These are phyloP conservation scores for Tylopilus felleus DNA, from an alignment of 768 basidiomycete species.

Conservation along the genomic window DNA sequence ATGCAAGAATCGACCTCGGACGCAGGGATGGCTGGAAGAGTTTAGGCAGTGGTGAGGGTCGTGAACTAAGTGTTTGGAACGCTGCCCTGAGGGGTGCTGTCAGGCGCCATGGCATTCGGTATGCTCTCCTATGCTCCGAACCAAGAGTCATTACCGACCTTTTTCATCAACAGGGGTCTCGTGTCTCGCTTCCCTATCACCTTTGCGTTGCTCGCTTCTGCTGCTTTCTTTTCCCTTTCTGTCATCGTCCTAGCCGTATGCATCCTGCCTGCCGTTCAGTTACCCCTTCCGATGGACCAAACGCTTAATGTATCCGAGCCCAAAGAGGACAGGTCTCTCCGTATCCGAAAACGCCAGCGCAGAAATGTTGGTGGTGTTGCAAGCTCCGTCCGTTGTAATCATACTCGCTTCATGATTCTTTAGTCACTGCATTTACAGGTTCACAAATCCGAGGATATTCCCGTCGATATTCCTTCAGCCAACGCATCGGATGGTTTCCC, in stretches of 20 bases:
- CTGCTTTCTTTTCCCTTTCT: slow-evolving; percentile 46
- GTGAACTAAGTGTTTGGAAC: slow-evolving; percentile 65
- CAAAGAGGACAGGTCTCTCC: slow-evolving; percentile 23
- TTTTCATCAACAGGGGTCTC: slow-evolving; percentile 48
- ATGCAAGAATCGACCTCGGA: slow-evolving; percentile 69
- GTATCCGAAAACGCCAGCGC: slow-evolving; percentile 29
- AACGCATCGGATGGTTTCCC: slow-evolving; percentile 28
- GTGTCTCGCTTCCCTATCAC: slow-evolving; percentile 66
- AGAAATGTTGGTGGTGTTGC: slow-evolving; percentile 17
- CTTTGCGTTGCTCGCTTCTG: slow-evolving; percentile 46
- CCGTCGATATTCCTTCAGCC: slow-evolving; percentile 32
- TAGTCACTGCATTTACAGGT: slow-evolving; percentile 19
- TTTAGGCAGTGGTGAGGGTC: slow-evolving; percentile 64
- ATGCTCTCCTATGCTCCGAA: slow-evolving; percentile 17
- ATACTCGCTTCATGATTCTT: background rate
- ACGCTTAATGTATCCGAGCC: background rate
- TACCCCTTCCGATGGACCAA: slow-evolving; percentile 21
- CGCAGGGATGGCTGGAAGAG: slow-evolving; percentile 70
- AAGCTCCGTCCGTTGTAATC: slow-evolving; percentile 21
- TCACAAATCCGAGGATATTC: slow-evolving; percentile 26
- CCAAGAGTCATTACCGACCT: background rate
- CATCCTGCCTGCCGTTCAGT: slow-evolving; percentile 45
- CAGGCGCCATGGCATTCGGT: slow-evolving; percentile 70
- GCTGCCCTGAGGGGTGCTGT: slow-evolving; percentile 62
- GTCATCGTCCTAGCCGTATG: slow-evolving; percentile 46